Evolutionary conservation across 2,329 filamentous ascomycete species (phyloP).

Genomic region (Fusarium sp.): DNA sequence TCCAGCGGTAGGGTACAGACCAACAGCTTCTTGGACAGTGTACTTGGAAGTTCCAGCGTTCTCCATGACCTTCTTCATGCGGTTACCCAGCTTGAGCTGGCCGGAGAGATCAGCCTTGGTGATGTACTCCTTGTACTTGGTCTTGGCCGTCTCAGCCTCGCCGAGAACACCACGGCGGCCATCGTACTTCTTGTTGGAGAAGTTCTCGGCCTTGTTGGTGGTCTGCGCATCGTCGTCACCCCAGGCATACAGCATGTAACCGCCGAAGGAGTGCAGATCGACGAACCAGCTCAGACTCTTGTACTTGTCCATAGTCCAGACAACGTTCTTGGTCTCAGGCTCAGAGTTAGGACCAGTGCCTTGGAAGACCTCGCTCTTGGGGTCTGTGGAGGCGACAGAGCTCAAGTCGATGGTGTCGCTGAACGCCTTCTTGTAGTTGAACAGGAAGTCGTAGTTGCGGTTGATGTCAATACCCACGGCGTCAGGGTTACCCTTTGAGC

Average conservation of each 20-base stretch:
- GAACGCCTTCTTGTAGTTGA: constrained; percentile 62
- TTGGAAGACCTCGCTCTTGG: constrained; percentile 60
- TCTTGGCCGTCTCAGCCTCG: constrained; percentile 48
- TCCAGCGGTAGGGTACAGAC: constrained; percentile 60
- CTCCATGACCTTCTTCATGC: constrained; percentile 55
- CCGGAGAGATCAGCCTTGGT: constrained; percentile 50
- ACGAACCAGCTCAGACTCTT: constrained; percentile 65
- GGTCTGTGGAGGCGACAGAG: constrained; percentile 52
- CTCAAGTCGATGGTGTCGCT: constrained; percentile 50
- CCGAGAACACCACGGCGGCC: constrained; percentile 60
- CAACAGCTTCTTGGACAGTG: constrained; percentile 51
- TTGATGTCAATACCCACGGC: constrained; percentile 64
- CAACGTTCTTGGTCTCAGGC: constrained; percentile 65
- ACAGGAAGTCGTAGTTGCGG: constrained; percentile 68
- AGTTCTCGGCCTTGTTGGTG: constrained; percentile 59
- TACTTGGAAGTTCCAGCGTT: constrained; percentile 53
- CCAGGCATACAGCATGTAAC: constrained; percentile 66
- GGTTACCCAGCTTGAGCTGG: constrained; percentile 48
- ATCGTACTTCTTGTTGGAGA: constrained; percentile 63
- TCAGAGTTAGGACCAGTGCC: constrained; percentile 65
- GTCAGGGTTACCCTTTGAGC: constrained; percentile 46
- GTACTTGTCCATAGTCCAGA: constrained; percentile 63
- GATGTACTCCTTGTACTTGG: constrained; percentile 59
- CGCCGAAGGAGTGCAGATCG: constrained; percentile 67
- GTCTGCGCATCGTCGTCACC: constrained; percentile 65